Percentiles rank a stretch among this genome's conserved stretches.
phyloP scores from a whole-genome alignment of 257 asterid species.

The Gentiana macrophylla region DNA sequence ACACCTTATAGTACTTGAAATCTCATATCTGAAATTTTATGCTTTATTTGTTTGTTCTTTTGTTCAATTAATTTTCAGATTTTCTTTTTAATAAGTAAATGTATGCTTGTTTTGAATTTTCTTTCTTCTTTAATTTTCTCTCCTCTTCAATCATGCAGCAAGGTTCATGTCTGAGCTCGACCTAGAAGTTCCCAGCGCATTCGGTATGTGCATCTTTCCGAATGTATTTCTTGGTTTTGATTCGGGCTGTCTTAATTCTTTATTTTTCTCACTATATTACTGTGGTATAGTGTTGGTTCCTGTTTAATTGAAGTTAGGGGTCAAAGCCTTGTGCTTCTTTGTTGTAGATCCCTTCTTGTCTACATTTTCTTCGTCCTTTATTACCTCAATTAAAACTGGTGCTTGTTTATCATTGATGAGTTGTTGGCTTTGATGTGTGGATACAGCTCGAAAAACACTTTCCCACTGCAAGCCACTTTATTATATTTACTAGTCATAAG shows the following conservation, averaged over 20 bases:
- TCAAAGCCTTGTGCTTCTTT: background rate
- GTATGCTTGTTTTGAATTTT: background rate
- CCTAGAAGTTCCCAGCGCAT: constrained; percentile 52
- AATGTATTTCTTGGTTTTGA: background rate
- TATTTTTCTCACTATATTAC: background rate
- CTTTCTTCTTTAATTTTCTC: background rate
- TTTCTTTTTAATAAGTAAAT: background rate
- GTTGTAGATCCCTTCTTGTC: background rate
- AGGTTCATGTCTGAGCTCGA: constrained; percentile 81
- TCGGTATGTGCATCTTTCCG: constrained; percentile 30
- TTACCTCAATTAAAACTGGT: too few relatives aligned
- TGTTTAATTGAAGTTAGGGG: too few relatives aligned
- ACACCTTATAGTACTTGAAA: too few relatives aligned
- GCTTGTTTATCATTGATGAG: too few relatives aligned
- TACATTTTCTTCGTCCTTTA: too few relatives aligned
- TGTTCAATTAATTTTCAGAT: background rate
- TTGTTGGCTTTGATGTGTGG: too few relatives aligned
- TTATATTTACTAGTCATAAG: too few relatives aligned
- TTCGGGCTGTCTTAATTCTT: background rate
- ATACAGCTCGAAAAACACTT: too few relatives aligned
- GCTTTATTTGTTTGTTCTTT: background rate
- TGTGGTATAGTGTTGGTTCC: background rate
- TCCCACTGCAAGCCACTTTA: too few relatives aligned
- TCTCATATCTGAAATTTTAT: background rate
- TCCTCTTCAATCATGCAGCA: constrained; percentile 20